Base-by-base conservation (phyloP, 2,329 filamentous ascomycete species). In the Elsinoe perseae region DNA sequence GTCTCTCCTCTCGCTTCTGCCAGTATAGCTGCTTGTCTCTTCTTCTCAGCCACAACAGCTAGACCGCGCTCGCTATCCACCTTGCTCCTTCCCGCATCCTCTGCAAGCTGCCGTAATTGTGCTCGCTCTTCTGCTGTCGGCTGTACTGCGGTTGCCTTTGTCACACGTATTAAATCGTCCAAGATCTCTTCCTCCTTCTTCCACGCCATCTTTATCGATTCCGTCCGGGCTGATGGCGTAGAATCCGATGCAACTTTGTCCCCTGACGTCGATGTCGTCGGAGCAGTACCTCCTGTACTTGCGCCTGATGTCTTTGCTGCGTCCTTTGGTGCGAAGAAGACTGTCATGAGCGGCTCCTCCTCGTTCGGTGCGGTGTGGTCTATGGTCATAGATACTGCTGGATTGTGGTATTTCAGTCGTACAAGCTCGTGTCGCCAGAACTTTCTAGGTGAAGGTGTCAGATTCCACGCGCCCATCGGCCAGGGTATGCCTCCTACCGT, bases 381-480 rank as follows among this genome's bases (percentile, higher is more conserved):
- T 64, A 95, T 82, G 58, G 87, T 84, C 80, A 97, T 95, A 42
- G 86, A 82, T 44, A 96, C 72, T 10, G 83, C 75, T 0, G 93
- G 93, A 70, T 98, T 98, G 78, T 95, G 86, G 75, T 85, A 98
- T 78, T 98, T 96, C 63, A 98, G 78, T 57, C 89, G 83, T 20
- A 89, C 88, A 48, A 97, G 83, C 68, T 84, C 86, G 59, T 84
- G 77, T 61, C 81, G 83, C 88, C 89, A 95, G 80, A 98, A 96
- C 75, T 89, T 89, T 66, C 91, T 95, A 62, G 12, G 7, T 10
- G 4, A 36, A 21, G n/a, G 6, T 23, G 20, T 57, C 23, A 53
- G 30, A 30, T 12, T 34, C 14, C 3, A 43, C n/a, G 16, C 7
- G 23, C 3, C 5, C 16, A 18, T 4, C 14, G 34, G 27, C 16